Percentiles rank a stretch among this genome's conserved stretches.
phyloP scores from a whole-genome alignment of 768 basidiomycete species.

The Holtermanniella nyarrowii region DNA sequence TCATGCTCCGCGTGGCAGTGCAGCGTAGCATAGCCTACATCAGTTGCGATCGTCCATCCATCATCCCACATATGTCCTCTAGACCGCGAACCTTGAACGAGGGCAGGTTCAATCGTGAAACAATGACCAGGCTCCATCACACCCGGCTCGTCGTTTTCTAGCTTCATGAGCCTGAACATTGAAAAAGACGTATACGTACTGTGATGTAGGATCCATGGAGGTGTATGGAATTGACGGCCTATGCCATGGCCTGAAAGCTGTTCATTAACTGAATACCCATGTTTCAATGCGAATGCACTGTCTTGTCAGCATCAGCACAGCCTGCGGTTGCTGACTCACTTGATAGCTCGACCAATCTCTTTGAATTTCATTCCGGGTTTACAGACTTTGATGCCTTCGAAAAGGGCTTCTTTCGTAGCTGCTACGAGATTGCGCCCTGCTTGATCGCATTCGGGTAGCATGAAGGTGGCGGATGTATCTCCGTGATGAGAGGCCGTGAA shows the following conservation, averaged over 20 bases:
- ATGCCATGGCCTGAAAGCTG: constrained; percentile 83
- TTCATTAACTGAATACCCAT: constrained; percentile 55
- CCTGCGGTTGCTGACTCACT: constrained; percentile 17
- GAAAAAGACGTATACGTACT: constrained; percentile 44
- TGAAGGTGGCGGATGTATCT: constrained; percentile 74
- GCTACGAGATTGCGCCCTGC: constrained; percentile 57
- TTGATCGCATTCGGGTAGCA: constrained; percentile 68
- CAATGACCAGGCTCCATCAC: constrained; percentile 75
- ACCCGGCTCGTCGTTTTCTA: constrained; percentile 74
- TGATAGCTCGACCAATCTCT: constrained; percentile 61
- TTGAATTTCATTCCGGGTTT: constrained; percentile 60
- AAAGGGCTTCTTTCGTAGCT: constrained; percentile 56
- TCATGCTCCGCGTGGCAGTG: background rate
- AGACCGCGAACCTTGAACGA: constrained; percentile 65
- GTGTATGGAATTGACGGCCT: constrained; percentile 64
- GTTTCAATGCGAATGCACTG: constrained; percentile 25
- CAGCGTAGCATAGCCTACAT: constrained; percentile 45
- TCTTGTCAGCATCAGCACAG: background rate
- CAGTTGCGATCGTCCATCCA: constrained; percentile 86
- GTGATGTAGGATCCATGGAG: constrained; percentile 74
- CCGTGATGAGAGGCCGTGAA: constrained; percentile 79
- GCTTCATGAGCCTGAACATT: background rate
- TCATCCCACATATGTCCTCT: constrained; percentile 72
- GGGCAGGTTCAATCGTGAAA: constrained; percentile 82
- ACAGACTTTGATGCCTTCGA: constrained; percentile 62